A percentile compares a stretch with the other conserved stretches of the same genome.
Conservation (phyloP, 768 basidiomycete genomes). For the Amanita inopinata region DNA sequence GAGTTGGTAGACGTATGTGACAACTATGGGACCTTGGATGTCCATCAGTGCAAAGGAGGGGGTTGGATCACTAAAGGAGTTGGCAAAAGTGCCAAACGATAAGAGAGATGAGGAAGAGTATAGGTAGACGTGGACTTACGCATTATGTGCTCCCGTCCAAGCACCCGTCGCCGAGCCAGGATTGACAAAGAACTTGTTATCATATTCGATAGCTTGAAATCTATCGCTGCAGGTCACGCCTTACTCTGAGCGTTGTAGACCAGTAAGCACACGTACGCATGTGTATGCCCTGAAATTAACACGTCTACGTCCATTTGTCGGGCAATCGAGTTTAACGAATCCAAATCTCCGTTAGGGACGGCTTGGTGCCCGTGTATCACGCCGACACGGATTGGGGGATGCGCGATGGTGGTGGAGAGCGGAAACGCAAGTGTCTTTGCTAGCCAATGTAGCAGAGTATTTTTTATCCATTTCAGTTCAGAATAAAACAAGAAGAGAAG, state of each 20-base stretch:
- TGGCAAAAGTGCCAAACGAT: background rate
- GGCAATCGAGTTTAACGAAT: constrained; percentile 80
- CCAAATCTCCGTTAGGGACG: constrained; percentile 85
- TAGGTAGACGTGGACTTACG: too few relatives aligned
- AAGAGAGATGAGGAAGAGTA: too few relatives aligned
- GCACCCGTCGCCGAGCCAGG: constrained; percentile 94
- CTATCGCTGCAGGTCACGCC: constrained; percentile 25
- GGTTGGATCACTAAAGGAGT: constrained; percentile 57
- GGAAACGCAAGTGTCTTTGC: constrained; percentile 73
- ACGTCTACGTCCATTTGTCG: constrained; percentile 98
- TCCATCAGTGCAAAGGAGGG: constrained; percentile 98
- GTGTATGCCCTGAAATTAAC: constrained; percentile 87
- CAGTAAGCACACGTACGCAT: constrained; percentile 50
- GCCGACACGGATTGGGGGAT: constrained; percentile 84
- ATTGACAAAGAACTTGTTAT: constrained; percentile 89
- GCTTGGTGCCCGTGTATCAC: constrained; percentile 91
- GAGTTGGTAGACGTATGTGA: constrained; percentile 94
- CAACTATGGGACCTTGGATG: constrained; percentile 92
- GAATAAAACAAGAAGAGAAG: constrained; percentile 3
- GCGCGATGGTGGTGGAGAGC: constrained; percentile 67
- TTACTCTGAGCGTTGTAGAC: background rate
- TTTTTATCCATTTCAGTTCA: too few relatives aligned
- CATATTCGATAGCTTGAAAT: constrained; percentile 91
- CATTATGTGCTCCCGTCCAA: constrained; percentile 71
- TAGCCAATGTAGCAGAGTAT: too few relatives aligned